A percentile compares a stretch with the other conserved stretches of the same genome.
Evolutionary conservation across 2,329 filamentous ascomycete genomes (phyloP).

Genomic region (Kalaharituber pfeilii): DNA sequence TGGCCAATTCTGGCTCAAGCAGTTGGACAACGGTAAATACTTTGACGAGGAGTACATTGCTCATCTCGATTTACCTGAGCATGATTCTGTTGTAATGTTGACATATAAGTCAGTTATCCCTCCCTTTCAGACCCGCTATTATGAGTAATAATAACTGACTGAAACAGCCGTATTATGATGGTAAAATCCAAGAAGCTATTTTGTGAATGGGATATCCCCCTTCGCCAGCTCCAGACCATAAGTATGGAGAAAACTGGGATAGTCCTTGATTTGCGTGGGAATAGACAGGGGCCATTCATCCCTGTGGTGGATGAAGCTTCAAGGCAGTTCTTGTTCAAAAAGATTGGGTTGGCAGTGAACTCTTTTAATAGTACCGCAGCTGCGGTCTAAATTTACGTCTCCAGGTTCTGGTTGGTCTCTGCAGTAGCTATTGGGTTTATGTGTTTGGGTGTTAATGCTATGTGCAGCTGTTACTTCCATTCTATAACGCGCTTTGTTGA

Average conservation of each 20-base stretch:
- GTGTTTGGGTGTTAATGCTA: no score
- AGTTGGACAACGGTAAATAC: slow-evolving; percentile 90
- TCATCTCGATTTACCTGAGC: slow-evolving; percentile 75
- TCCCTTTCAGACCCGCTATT: slow-evolving; percentile 27
- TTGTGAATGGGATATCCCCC: slow-evolving; percentile 87
- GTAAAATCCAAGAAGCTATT: slow-evolving; percentile 70
- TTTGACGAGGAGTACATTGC: slow-evolving; percentile 97
- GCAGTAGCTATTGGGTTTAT: no score
- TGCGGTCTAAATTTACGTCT: neutral
- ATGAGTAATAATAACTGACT: slow-evolving; percentile 29
- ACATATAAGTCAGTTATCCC: slow-evolving; percentile 41
- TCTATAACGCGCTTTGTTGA: no score
- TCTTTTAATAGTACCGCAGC: slow-evolving; percentile 20
- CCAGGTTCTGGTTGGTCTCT: no score
- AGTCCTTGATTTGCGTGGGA: slow-evolving; percentile 72
- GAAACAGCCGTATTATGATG: slow-evolving; percentile 53
- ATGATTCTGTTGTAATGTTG: slow-evolving; percentile 79
- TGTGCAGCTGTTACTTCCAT: no score
- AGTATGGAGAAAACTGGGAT: slow-evolving; percentile 91
- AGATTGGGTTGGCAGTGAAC: slow-evolving; percentile 22
- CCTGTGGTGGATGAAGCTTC: slow-evolving; percentile 73
- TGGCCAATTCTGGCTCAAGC: slow-evolving; percentile 97
- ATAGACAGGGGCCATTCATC: slow-evolving; percentile 84
- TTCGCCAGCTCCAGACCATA: slow-evolving; percentile 94
- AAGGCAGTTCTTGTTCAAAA: slow-evolving; percentile 19